Evolutionary conservation across 2,329 filamentous ascomycete species (phyloP).

Genomic region (Colletotrichum viniferum): DNA sequence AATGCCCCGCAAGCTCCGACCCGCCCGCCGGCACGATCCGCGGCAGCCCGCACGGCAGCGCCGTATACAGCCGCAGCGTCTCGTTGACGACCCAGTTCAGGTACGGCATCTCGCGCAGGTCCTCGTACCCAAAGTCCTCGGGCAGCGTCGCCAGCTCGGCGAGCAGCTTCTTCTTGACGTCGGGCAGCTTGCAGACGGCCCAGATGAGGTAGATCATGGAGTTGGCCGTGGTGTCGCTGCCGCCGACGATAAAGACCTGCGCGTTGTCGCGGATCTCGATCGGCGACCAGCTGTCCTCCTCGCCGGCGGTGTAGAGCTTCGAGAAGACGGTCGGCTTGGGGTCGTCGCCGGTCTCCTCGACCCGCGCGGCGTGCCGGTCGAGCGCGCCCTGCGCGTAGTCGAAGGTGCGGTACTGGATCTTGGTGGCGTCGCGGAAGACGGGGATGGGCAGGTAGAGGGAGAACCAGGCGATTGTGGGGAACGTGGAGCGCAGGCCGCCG

Average conservation of each 20-base stretch:
- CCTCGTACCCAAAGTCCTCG: slow-evolving; percentile 31
- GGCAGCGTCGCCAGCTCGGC: slow-evolving; percentile 32
- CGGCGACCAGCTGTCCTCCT: neutral
- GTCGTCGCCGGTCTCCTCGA: neutral
- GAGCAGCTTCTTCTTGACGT: slow-evolving; percentile 34
- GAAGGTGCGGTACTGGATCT: slow-evolving; percentile 2
- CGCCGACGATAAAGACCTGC: slow-evolving; percentile 49
- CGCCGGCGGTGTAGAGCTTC: slow-evolving; percentile 8
- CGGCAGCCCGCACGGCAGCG: slow-evolving; percentile 43
- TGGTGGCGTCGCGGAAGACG: neutral
- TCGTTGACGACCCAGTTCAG: slow-evolving; percentile 50
- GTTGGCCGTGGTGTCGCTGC: slow-evolving; percentile 56
- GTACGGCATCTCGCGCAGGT: slow-evolving; percentile 42
- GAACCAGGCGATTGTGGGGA: neutral
- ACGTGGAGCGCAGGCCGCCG: slow-evolving; percentile 7
- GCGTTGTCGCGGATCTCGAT: slow-evolving; percentile 19
- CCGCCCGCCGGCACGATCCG: slow-evolving; percentile 44
- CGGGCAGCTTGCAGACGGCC: slow-evolving; percentile 36
- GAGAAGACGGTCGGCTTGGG: slow-evolving; percentile 7
- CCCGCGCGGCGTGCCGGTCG: slow-evolving; percentile 7
- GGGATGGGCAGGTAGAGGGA: slow-evolving; percentile 9
- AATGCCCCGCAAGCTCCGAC: slow-evolving; percentile 39
- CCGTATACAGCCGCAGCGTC: slow-evolving; percentile 46
- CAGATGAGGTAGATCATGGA: slow-evolving; percentile 54
- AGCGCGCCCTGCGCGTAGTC: slow-evolving; percentile 10